Conservation (phyloP, 163 green algal genomes). For the Prototheca stagnorum region DNA sequence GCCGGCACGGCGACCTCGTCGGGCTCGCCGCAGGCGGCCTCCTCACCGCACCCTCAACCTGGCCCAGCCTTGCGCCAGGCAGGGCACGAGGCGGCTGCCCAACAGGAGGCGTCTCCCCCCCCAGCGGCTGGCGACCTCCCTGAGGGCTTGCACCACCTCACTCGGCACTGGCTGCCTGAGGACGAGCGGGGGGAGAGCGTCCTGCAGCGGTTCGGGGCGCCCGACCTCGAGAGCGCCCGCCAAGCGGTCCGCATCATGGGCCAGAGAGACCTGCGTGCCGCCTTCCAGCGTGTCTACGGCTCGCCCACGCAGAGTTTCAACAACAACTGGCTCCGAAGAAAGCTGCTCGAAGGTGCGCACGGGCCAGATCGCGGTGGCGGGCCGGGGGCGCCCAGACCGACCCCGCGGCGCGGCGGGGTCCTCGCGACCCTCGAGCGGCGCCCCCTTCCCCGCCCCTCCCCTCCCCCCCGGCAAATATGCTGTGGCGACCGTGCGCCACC, state of each 20-base stretch:
- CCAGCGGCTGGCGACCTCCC: not conserved
- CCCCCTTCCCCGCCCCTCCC: not conserved
- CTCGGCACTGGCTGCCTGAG: conserved; percentile 19
- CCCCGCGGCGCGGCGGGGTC: no score
- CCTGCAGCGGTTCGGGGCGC: conserved; percentile 12
- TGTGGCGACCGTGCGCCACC: not conserved
- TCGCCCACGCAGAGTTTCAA: conserved; percentile 20
- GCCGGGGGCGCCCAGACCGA: no score
- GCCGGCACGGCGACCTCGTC: not conserved
- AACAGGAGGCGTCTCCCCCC: not conserved
- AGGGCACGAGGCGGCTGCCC: no score
- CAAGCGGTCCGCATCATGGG: conserved; percentile 18
- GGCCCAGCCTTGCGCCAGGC: no score
- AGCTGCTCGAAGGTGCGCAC: conserved; percentile 18
- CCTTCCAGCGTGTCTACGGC: conserved; percentile 19
- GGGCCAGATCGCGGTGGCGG: not conserved
- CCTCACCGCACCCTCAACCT: not conserved
- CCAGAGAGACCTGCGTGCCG: conserved; percentile 13
- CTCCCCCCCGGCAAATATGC: not conserved
- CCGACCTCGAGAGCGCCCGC: conserved; percentile 7
- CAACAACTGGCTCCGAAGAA: conserved; percentile 25
- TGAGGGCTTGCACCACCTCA: conserved; percentile 21
- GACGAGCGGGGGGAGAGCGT: conserved; percentile 14
- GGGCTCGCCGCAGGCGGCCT: no score
- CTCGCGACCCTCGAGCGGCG: no score